Evolutionary conservation across 169 alveolate species (phyloP).

Genomic region (Eimeria praecox): DNA sequence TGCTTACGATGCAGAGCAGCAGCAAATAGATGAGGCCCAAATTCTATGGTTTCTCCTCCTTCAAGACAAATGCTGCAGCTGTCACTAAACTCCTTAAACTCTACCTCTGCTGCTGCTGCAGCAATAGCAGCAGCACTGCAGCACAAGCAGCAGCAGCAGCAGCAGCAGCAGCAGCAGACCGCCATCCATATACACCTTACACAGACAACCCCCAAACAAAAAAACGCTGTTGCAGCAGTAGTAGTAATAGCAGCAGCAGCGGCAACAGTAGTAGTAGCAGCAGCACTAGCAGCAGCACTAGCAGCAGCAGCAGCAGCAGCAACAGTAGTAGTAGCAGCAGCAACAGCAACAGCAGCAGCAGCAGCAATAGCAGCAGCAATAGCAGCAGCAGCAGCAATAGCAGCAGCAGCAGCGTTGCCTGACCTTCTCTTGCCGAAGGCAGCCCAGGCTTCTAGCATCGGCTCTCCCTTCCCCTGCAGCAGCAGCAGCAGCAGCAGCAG

Average conservation of each 20-base stretch:
- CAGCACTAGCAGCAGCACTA: constrained; percentile 4
- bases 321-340: too few species aligned
- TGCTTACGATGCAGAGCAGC: constrained; percentile 5
- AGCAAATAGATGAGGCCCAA: neutral
- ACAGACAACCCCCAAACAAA: neutral
- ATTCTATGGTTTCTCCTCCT: neutral
- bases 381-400: constrained; percentile 10
- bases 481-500: constrained; percentile 37
- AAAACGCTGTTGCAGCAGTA: constrained; percentile 15
- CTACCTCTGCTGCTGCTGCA: constrained; percentile 48
- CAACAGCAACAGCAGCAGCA: too few species aligned
- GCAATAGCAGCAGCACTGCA: constrained; percentile 51
- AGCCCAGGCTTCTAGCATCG: constrained; percentile 64
- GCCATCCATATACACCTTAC: neutral
- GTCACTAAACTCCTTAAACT: neutral
- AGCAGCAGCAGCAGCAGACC: neutral
- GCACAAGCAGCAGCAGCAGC: neutral
- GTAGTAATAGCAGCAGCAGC: neutral
- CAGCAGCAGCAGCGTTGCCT: neutral
- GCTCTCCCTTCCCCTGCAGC: constrained; percentile 55
- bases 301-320: neutral
- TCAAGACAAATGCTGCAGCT: neutral
- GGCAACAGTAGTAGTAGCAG: neutral
- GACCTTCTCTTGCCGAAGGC: constrained; percentile 51
- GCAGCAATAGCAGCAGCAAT: neutral